A percentile compares a stretch with the other conserved stretches of the same genome.
These are phyloP conservation scores for Acmispon strigosus DNA, from an alignment of 306 rosid species.

Conservation along the genomic window DNA sequence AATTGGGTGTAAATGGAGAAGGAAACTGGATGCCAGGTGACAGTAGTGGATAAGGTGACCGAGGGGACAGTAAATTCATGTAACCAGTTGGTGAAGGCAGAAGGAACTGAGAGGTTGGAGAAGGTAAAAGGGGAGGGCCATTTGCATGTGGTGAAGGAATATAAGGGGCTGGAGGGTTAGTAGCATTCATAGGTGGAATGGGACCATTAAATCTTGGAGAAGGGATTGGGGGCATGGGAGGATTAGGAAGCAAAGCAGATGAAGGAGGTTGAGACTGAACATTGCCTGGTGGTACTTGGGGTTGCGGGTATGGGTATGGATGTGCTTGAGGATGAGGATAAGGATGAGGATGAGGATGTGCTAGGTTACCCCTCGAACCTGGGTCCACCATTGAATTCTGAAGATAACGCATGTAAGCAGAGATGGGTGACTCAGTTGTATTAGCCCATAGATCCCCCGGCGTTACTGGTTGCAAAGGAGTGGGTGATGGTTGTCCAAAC, in stretches of 20 bases:
- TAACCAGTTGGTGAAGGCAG: constrained; percentile 79
- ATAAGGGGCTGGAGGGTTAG: constrained; percentile 31
- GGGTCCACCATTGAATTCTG: constrained; percentile 68
- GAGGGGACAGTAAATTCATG: constrained; percentile 65
- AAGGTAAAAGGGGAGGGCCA: constrained; percentile 63
- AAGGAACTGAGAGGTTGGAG: constrained; percentile 82
- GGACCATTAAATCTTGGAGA: constrained; percentile 57
- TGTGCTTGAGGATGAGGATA: constrained; percentile 22
- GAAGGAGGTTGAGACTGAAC: constrained; percentile 32
- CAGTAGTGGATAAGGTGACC: constrained; percentile 68
- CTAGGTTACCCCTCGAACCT: constrained; percentile 41
- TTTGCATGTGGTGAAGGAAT: constrained; percentile 42
- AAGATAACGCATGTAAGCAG: constrained; percentile 92
- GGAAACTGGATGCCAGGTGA: constrained; percentile 87
- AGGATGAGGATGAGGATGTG: constrained; percentile 14
- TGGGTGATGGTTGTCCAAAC: constrained; percentile 53
- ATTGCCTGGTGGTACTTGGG: constrained; percentile 33
- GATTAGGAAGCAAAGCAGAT: constrained; percentile 61
- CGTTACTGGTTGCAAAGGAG: constrained; percentile 32
- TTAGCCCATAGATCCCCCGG: constrained; percentile 55
- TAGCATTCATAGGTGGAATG: constrained; percentile 31
- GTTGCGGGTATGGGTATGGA: constrained; percentile 35
- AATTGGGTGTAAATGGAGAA: constrained; percentile 66
- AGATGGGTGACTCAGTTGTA: constrained; percentile 78
- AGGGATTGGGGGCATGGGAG: constrained; percentile 33